Percentiles rank a stretch among this genome's conserved stretches.
Conservation (phyloP, 129 eudicot genomes). For the Lactuca saligna region DNA sequence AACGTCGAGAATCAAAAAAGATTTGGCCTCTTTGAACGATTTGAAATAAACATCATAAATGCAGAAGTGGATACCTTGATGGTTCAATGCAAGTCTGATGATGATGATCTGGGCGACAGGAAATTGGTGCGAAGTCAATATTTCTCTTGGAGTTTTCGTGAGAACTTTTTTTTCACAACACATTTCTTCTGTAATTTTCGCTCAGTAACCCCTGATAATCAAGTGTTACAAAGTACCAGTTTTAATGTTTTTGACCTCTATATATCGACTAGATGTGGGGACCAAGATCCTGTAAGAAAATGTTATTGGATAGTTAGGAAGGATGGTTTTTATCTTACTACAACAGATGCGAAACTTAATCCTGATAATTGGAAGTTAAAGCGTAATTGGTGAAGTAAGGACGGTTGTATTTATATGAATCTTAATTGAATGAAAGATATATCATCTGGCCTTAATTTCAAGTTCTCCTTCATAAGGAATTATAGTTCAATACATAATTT, state of each 20-base stretch:
- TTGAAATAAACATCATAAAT: conserved; percentile 8
- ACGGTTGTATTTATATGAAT: neutral
- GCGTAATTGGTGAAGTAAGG: conserved; percentile 18
- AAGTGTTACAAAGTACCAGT: conserved; percentile 1
- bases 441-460: neutral
- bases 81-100: conserved; percentile 25
- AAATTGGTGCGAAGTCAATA: neutral
- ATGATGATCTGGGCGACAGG: conserved; percentile 25
- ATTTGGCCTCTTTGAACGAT: neutral
- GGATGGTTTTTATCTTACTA: conserved; percentile 30
- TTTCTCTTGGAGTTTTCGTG: conserved; percentile 18
- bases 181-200: conserved; percentile 10
- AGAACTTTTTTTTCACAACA: conserved; percentile 17
- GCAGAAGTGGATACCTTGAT: conserved; percentile 19
- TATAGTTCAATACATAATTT: too few species aligned
- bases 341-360: neutral
- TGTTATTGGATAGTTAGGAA: conserved; percentile 27
- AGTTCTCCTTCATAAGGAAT: too few species aligned
- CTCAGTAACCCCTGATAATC: neutral
- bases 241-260: conserved; percentile 11
- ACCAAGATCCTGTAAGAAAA: neutral
- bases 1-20: neutral
- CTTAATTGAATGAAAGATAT: neutral
- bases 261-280: neutral
- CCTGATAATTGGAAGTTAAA: conserved; percentile 17